A percentile compares a stretch with the other conserved stretches of the same genome.
These are phyloP conservation scores for Cryptococcus maquisensis DNA, from an alignment of 1,284 basidiomycete species.

Conservation along the genomic window DNA sequence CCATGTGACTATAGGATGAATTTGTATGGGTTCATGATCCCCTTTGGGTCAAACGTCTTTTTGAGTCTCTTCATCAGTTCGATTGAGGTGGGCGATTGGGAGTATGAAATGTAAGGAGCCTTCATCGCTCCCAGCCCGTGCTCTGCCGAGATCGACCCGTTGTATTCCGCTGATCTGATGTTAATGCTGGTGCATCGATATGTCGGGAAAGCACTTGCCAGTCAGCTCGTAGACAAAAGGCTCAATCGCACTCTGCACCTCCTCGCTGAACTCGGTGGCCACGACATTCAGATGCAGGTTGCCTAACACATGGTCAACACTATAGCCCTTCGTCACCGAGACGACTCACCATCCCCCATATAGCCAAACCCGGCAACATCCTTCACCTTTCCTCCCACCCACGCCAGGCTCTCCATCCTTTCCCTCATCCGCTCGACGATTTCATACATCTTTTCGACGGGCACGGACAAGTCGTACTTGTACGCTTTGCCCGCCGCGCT, in stretches of 20 bases:
- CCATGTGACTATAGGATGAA: constrained; percentile 22
- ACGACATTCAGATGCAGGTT: constrained; percentile 93
- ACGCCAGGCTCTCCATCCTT: constrained; percentile 66
- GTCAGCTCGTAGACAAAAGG: constrained; percentile 94
- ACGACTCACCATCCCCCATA: constrained; percentile 77
- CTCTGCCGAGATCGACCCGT: constrained; percentile 92
- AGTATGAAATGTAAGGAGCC: constrained; percentile 68
- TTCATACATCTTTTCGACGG: constrained; percentile 79
- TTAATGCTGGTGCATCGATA: not conserved
- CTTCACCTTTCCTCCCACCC: constrained; percentile 66
- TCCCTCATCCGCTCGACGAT: constrained; percentile 77
- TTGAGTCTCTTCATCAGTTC: constrained; percentile 86
- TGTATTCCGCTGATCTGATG: constrained; percentile 47
- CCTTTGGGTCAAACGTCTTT: constrained; percentile 78
- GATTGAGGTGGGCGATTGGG: constrained; percentile 72
- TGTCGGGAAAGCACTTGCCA: constrained; percentile 30
- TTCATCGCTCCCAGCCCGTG: constrained; percentile 64
- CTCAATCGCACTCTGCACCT: constrained; percentile 81
- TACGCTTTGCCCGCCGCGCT: constrained; percentile 92
- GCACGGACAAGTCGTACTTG: constrained; percentile 96
- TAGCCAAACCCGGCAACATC: constrained; percentile 91
- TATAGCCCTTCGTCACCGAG: not conserved
- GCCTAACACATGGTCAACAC: constrained; percentile 52
- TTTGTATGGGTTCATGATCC: constrained; percentile 65
- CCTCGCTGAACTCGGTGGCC: constrained; percentile 72